Evolutionary conservation across 805 yeast genomes (phyloP).

Genomic region (Sugiyamaella smithiae): DNA sequence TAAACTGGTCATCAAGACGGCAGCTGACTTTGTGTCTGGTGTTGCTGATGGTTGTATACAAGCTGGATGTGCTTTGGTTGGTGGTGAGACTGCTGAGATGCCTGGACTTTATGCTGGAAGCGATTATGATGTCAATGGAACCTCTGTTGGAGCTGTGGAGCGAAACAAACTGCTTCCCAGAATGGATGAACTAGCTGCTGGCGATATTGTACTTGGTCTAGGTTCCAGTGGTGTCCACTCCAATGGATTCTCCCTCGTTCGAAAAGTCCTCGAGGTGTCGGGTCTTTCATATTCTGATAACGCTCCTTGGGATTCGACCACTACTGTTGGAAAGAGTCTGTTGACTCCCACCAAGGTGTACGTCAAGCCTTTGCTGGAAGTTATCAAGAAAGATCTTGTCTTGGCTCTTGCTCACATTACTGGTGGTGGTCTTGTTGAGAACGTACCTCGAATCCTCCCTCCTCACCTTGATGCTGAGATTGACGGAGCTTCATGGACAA

Average conservation of each 20-base stretch:
- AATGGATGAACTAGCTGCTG: slow-evolving; percentile 61
- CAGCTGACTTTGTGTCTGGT: slow-evolving; percentile 87
- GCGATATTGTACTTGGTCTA: slow-evolving; percentile 82
- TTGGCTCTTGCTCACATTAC: slow-evolving; percentile 95
- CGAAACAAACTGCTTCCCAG: slow-evolving; percentile 74
- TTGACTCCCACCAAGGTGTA: slow-evolving; percentile 90
- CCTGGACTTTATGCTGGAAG: slow-evolving; percentile 97
- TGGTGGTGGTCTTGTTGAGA: slow-evolving; percentile 97
- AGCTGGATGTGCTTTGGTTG: slow-evolving; percentile 96
- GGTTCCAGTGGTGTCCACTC: slow-evolving; percentile 94
- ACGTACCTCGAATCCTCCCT: slow-evolving; percentile 93
- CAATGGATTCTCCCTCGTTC: slow-evolving; percentile 91
- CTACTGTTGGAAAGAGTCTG: slow-evolving; percentile 80
- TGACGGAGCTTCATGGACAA: slow-evolving; percentile 76
- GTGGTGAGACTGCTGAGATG: slow-evolving; percentile 99
- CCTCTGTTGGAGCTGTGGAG: slow-evolving; percentile 95
- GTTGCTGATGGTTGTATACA: slow-evolving; percentile 94
- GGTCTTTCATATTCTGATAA: slow-evolving; percentile 66
- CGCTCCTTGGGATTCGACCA: slow-evolving; percentile 79
- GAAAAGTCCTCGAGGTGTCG: slow-evolving; percentile 80
- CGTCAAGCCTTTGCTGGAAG: slow-evolving; percentile 83
- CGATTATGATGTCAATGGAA: slow-evolving; percentile 97
- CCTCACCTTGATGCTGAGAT: slow-evolving; percentile 71
- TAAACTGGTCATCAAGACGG: slow-evolving; percentile 75
- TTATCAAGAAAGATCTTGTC: slow-evolving; percentile 62